Evolutionary conservation across 140 eudicot genomes (phyloP).

Genomic region (Stevia rebaudiana): DNA sequence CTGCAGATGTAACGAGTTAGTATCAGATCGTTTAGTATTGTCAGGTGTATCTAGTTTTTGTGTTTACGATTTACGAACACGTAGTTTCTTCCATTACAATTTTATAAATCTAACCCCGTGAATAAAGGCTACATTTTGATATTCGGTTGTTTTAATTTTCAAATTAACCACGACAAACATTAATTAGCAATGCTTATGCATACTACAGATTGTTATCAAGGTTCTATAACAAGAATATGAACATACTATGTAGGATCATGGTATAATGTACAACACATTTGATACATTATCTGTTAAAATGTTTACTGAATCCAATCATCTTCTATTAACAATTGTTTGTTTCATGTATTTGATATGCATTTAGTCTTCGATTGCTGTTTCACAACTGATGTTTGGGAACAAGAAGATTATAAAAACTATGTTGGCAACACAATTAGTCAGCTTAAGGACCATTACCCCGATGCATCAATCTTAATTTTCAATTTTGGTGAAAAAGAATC

Average conservation of each 20-base stretch:
- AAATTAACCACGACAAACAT: too few species aligned
- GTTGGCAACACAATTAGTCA: slow-evolving; percentile 46
- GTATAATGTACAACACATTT: not conserved
- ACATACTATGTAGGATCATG: not conserved
- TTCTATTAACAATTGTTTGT: not conserved
- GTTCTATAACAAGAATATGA: not conserved
- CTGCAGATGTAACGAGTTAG: not conserved
- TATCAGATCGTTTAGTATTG: not conserved
- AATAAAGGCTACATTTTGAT: not conserved
- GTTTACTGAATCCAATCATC: not conserved
- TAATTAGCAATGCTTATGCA: not conserved
- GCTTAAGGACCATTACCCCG: slow-evolving; percentile 53
- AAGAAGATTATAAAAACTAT: slow-evolving; percentile 46
- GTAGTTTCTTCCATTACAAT: too few species aligned
- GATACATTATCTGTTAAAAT: not conserved
- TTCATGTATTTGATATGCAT: slow-evolving; percentile 10
- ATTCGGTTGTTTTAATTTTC: not conserved
- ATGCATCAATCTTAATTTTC: slow-evolving; percentile 65
- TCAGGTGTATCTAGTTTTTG: not conserved
- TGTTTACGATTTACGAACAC: too few species aligned
- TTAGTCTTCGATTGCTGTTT: slow-evolving; percentile 86
- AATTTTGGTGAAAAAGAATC: slow-evolving; percentile 57
- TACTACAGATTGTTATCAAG: not conserved
- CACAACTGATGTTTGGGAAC: slow-evolving; percentile 46
- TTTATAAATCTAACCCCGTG: not conserved